These are phyloP conservation scores for Blastocystis sp. DNA, from an alignment of 352 stramenopile genomes.

Conservation along the genomic window DNA sequence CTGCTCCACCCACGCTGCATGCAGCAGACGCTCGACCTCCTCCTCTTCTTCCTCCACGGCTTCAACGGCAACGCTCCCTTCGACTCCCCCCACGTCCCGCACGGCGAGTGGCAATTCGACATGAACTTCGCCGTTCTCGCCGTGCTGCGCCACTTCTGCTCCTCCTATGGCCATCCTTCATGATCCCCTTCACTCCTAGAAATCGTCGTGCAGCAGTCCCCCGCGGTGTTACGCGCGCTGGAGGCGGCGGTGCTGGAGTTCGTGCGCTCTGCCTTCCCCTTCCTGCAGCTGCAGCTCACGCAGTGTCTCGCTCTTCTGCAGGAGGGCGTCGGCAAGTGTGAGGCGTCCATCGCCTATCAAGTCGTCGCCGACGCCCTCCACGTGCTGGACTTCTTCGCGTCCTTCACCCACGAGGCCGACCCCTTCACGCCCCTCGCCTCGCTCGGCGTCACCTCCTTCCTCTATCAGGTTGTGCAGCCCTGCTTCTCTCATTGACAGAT, in stretches of 20 bases:
- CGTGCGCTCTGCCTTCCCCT: too few relatives aligned
- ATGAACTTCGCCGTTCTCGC: too few relatives aligned
- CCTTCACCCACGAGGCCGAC: neutral
- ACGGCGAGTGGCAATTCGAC: too few relatives aligned
- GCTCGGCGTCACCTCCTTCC: neutral
- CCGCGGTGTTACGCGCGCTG: too few relatives aligned
- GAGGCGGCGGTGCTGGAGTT: too few relatives aligned
- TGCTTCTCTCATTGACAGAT: neutral
- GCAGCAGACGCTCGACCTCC: neutral
- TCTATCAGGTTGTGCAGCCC: neutral
- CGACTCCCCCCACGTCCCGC: neutral
- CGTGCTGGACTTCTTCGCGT: constrained; percentile 13
- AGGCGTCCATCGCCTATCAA: neutral
- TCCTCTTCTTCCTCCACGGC: neutral
- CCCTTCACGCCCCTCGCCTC: neutral
- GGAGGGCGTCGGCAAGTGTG: neutral
- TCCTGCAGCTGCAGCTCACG: too few relatives aligned
- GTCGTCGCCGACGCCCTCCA: neutral
- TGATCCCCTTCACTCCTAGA: too few relatives aligned
- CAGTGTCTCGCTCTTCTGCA: neutral
- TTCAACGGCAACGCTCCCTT: neutral
- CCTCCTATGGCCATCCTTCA: too few relatives aligned
- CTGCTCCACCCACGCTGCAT: neutral
- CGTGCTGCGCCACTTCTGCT: too few relatives aligned
- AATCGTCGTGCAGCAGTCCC: too few relatives aligned